These are phyloP conservation scores for Neopestalotiopsis sp. DNA, from an alignment of 2,329 filamentous ascomycete genomes.

Conservation along the genomic window DNA sequence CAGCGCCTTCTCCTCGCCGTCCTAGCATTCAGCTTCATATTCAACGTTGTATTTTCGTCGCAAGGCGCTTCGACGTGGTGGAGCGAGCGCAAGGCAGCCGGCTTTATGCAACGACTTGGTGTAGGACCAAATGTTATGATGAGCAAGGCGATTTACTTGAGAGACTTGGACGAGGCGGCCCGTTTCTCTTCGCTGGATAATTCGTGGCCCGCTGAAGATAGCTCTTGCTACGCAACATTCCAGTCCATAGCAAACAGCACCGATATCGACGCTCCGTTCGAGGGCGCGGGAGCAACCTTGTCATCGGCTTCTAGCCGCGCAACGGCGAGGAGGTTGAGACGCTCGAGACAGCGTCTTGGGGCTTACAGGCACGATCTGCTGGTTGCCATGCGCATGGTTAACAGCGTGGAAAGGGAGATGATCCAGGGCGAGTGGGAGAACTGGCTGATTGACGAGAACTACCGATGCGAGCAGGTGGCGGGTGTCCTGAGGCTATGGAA, in stretches of 20 bases:
- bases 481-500: conserved; percentile 44
- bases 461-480: conserved; percentile 71
- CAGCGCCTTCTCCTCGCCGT: conserved; percentile 76
- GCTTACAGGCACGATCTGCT: conserved; percentile 87
- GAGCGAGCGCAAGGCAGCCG: conserved; percentile 78
- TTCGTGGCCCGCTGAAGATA: conserved; percentile 46
- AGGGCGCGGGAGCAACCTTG: conserved; percentile 55
- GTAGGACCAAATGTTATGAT: conserved; percentile 80
- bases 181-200: conserved; percentile 39
- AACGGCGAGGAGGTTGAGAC: conserved; percentile 70
- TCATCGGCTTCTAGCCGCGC: conserved; percentile 54
- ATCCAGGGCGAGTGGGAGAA: conserved; percentile 90
- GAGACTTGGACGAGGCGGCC: conserved; percentile 74
- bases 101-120: conserved; percentile 82
- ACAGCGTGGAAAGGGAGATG: conserved; percentile 86
- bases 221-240: conserved; percentile 66
- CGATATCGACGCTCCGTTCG: conserved; percentile 61
- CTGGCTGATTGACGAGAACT: conserved; percentile 82
- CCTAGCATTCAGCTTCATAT: conserved; percentile 69
- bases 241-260: conserved; percentile 61
- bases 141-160: conserved; percentile 84
- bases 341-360: conserved; percentile 82
- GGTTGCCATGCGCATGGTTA: conserved; percentile 88
- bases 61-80: conserved; percentile 81
- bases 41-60: conserved; percentile 78